Base-by-base conservation (phyloP, 768 basidiomycete species). In the Boletellus sp. region DNA sequence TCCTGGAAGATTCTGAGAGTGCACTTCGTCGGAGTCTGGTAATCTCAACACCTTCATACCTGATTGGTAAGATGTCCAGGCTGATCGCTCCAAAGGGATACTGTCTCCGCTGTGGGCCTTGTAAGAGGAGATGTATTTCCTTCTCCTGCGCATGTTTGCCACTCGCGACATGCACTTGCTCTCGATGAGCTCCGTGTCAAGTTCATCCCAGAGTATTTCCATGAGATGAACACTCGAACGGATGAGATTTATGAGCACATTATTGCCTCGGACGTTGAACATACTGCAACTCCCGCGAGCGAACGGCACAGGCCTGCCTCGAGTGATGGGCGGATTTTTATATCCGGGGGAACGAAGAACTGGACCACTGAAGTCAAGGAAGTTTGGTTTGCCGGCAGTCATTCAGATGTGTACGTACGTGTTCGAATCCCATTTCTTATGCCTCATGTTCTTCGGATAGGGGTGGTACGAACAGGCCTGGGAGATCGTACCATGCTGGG, bases 131-230 rank as follows among this genome's bases (percentile, higher is more conserved):
- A 73, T 23, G 69, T 77, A 6, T 62, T 63, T 16, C 71, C 84
- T 5, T 84, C 83, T 0, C 84, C 84, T 59, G 74, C 71, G 9
- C 77, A 78, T 52, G 77, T 83, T 37, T 72, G 72, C 5, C 74
- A 77, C 16, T 83, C 85, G 64, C 74, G 85, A 16, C 85, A 87
- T 41, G 83, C 83, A 0, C 60, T 86, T 10, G 66, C 83, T 3
- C 74, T 87, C n/a, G 83, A 85, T 42, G 83, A 85, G 47, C 76
- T 72, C 6, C 74, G 83, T 2, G 71, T 78, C 45, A 83, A 81
- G 62, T 84, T 83, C 63, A 78, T 81, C 51, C 72, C 76, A 26
- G 49, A 65, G n/a, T 72, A 74, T 44, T 53, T 68, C 40, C 61
- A 59, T 9, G 63, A 71, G 55, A 57, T 57, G 55, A 70, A 61